A percentile compares a stretch with the other conserved stretches of the same genome.
Conservation (phyloP, 2,329 filamentous ascomycete genomes). For the Pseudopyricularia javanii region DNA sequence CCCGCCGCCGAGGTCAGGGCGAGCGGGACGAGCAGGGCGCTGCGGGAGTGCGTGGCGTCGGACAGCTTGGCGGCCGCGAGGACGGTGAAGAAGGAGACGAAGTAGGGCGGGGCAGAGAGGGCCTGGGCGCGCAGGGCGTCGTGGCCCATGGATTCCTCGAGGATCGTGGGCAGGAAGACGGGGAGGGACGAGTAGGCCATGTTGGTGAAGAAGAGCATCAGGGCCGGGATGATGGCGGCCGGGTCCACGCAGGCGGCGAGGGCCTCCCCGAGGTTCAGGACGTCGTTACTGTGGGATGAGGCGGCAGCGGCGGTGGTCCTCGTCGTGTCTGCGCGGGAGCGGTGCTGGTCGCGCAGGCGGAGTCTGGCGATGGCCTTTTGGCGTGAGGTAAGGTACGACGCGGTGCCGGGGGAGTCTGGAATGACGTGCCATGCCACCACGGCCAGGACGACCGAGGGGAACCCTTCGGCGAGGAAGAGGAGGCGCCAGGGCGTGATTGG, state of each 20-base stretch:
- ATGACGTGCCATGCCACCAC: conserved; percentile 63
- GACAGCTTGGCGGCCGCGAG: conserved; percentile 62
- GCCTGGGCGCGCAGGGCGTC: conserved; percentile 57
- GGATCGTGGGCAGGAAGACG: conserved; percentile 74
- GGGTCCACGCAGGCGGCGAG: conserved; percentile 50
- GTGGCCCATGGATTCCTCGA: conserved; percentile 63
- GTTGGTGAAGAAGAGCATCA: conserved; percentile 81
- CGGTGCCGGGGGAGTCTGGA: conserved; percentile 62
- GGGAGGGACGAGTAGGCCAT: conserved; percentile 81
- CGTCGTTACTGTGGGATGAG: conserved; percentile 7
- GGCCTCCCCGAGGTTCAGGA: conserved; percentile 43
- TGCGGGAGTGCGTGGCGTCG: conserved; percentile 52
- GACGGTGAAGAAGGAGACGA: conserved; percentile 61
- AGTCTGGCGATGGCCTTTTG: conserved; percentile 59
- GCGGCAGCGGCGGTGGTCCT: conserved; percentile 6
- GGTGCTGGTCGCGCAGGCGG: conserved; percentile 37
- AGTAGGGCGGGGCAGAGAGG: conserved; percentile 69
- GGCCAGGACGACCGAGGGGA: conserved; percentile 66
- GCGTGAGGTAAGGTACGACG: conserved; percentile 47
- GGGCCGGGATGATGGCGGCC: conserved; percentile 60
- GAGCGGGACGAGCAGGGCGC: conserved; percentile 54
- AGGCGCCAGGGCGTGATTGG: conserved; percentile 78
- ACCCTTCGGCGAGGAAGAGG: conserved; percentile 73
- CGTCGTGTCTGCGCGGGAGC: conserved; percentile 3
- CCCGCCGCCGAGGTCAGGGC: conserved; percentile 53